phyloP scores from a whole-genome alignment of 495 filamentous ascomycete genomes.

The Aspergillus wentii region DNA sequence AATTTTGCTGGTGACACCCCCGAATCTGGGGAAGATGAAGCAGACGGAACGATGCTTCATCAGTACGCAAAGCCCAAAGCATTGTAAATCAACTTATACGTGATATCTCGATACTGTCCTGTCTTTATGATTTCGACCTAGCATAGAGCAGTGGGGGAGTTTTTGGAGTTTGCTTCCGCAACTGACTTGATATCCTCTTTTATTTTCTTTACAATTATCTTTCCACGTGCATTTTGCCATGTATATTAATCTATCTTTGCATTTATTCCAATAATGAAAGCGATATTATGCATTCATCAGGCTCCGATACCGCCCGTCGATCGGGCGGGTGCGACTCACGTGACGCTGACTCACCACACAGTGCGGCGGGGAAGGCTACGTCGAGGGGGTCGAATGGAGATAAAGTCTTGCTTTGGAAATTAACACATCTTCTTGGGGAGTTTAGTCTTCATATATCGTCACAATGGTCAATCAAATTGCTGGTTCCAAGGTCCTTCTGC shows the following conservation, averaged over 20 bases:
- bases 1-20: slow-evolving; percentile 35
- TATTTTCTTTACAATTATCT: slow-evolving; percentile 5
- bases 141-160: background rate
- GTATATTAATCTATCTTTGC: too few relatives aligned
- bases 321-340: slow-evolving; percentile 13
- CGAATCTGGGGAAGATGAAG: slow-evolving; percentile 20
- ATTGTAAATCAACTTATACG: slow-evolving; percentile 20
- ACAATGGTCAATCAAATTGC: slow-evolving; percentile 34
- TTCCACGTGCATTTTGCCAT: slow-evolving; percentile 15
- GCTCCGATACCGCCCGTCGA: slow-evolving; percentile 13
- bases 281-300: too few relatives aligned
- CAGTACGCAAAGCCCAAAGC: slow-evolving; percentile 25
- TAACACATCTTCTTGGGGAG: too few relatives aligned
- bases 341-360: slow-evolving; percentile 10
- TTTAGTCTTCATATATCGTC: too few relatives aligned
- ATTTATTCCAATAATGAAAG: too few relatives aligned
- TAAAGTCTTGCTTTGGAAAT: too few relatives aligned
- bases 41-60: slow-evolving; percentile 17
- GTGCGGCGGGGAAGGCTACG: slow-evolving; percentile 9
- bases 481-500: slow-evolving; percentile 60
- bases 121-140: background rate
- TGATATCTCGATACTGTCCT: slow-evolving; percentile 7
- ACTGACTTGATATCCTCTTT: slow-evolving; percentile 1
- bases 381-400: background rate
- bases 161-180: background rate